Percentiles rank a stretch among this genome's conserved stretches.
phyloP scores from a whole-genome alignment of 805 yeast species.

The Ogataea paradorogensis region DNA sequence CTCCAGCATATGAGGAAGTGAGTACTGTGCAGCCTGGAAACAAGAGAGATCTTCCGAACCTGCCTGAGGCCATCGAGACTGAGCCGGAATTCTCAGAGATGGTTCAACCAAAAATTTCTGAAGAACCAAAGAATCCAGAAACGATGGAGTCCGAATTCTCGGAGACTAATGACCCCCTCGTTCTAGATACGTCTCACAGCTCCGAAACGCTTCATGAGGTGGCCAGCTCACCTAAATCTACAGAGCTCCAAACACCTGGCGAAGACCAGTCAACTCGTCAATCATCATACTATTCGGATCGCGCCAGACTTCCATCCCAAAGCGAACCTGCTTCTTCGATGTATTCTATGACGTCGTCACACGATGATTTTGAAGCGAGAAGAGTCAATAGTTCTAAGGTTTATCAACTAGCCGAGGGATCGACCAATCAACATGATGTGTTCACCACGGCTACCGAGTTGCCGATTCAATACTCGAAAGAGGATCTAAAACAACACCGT shows the following conservation, averaged over 20 bases:
- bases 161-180: neutral
- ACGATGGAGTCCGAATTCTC: neutral
- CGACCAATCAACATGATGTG: constrained; percentile 31
- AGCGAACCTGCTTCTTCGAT: constrained; percentile 15
- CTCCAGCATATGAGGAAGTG: constrained; percentile 13
- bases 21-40: neutral
- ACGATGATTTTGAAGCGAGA: constrained; percentile 5
- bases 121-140: too few species aligned
- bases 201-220: neutral
- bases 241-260: neutral
- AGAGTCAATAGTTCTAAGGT: constrained; percentile 14
- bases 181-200: neutral
- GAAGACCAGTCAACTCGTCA: constrained; percentile 3
- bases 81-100: too few species aligned
- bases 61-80: too few species aligned
- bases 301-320: constrained; percentile 9
- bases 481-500: neutral
- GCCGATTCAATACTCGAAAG: constrained; percentile 8
- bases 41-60: neutral
- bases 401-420: constrained; percentile 26
- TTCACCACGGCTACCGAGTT: constrained; percentile 41
- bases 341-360: constrained; percentile 19
- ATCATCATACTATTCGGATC: constrained; percentile 5
- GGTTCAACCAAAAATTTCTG: too few species aligned
- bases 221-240: neutral